Evolutionary conservation across 371 early-diverging fungal genomes (phyloP).

Genomic region (Mortierella sp.): DNA sequence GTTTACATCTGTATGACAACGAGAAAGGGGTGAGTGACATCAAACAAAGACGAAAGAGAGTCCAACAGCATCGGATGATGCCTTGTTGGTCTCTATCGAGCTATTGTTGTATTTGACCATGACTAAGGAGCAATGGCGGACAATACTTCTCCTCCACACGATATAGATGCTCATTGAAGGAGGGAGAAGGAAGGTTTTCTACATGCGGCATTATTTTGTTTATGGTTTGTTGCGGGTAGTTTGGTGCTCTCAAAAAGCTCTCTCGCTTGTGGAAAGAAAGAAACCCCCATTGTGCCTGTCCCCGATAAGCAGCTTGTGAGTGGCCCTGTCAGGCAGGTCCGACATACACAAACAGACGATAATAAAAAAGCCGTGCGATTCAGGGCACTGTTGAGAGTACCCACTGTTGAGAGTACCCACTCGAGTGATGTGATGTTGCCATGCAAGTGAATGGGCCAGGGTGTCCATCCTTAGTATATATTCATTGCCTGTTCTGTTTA

Average conservation of each 20-base stretch:
- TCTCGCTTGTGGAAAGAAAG: not conserved
- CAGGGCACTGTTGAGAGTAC: not conserved
- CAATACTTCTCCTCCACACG: slow-evolving; percentile 5
- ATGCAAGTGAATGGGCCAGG: not conserved
- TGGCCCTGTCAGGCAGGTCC: not conserved
- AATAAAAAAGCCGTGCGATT: not conserved
- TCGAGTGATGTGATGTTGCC: not conserved
- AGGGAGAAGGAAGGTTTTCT: slow-evolving; percentile 5
- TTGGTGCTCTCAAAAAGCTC: slow-evolving; percentile 16
- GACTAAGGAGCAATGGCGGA: not conserved
- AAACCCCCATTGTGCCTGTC: not conserved
- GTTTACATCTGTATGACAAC: not conserved
- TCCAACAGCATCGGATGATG: slow-evolving; percentile 4
- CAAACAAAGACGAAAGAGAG: not conserved
- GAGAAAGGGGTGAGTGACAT: not conserved
- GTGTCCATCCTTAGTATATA: not conserved
- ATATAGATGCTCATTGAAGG: not conserved
- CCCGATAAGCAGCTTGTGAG: not conserved
- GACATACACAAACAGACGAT: too few species aligned
- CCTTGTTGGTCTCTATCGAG: not conserved
- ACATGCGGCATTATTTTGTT: not conserved
- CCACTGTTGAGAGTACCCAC: not conserved
- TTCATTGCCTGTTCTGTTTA: not conserved
- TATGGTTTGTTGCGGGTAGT: not conserved
- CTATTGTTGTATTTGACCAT: not conserved